Evolutionary conservation across 768 basidiomycete species (phyloP).

Genomic region (Lactifluus volemus): DNA sequence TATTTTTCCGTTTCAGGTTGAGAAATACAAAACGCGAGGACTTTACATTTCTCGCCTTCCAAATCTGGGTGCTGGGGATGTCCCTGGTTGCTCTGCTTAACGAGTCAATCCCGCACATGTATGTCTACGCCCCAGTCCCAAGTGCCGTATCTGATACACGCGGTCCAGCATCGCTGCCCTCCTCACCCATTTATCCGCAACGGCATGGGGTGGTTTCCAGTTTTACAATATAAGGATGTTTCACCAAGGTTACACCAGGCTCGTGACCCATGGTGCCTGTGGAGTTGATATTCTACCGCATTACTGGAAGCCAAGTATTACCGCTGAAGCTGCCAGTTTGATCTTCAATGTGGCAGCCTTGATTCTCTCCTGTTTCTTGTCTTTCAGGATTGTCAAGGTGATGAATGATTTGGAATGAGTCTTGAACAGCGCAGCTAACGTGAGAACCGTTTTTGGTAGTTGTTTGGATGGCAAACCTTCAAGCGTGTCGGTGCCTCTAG

Average conservation of each 20-base stretch:
- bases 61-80: conserved; percentile 75
- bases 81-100: conserved; percentile 61
- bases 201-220: conserved; percentile 65
- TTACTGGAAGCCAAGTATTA: conserved; percentile 56
- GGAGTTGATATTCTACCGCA: conserved; percentile 42
- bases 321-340: conserved; percentile 57
- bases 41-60: conserved; percentile 67
- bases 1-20: conserved; percentile 37
- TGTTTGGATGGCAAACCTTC: conserved; percentile 84
- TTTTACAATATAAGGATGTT: conserved; percentile 52
- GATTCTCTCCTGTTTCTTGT: conserved; percentile 51
- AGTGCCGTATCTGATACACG: not conserved
- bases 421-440: not conserved
- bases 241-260: conserved; percentile 42
- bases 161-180: conserved; percentile 47
- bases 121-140: conserved; percentile 1
- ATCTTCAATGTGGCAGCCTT: conserved; percentile 54
- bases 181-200: conserved; percentile 64
- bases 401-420: not conserved
- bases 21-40: conserved; percentile 71
- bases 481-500: conserved; percentile 74
- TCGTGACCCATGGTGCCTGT: conserved; percentile 62
- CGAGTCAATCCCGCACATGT: conserved; percentile 75
- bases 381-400: conserved; percentile 71
- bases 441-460: conserved; percentile 27